Evolutionary conservation across 169 alveolate species (phyloP).

Genomic region (Eimeria brunetti): DNA sequence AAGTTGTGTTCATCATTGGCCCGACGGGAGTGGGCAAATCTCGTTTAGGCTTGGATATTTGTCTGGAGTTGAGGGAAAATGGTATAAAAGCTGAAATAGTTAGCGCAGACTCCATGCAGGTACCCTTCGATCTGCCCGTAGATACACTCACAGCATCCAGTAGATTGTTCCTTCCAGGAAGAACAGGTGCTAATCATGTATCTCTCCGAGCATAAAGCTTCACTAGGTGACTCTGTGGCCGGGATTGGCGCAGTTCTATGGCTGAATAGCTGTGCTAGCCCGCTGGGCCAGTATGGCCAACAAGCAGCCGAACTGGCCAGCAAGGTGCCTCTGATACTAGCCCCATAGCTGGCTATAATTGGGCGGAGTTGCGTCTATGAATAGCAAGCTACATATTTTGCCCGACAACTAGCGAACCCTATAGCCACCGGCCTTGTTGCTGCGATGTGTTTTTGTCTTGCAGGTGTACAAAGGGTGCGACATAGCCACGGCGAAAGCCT

Average conservation of each 20-base stretch:
- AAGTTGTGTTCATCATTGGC: conserved; percentile 60
- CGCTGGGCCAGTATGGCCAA: neutral
- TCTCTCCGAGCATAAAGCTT: too few species aligned
- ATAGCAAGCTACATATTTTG: neutral
- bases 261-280: neutral
- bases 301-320: neutral
- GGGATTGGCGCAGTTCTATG: neutral
- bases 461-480: conserved; percentile 78
- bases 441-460: neutral
- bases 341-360: neutral
- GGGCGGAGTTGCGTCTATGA: neutral
- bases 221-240: neutral
- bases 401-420: neutral
- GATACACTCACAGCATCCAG: neutral
- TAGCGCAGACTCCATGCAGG: conserved; percentile 80
- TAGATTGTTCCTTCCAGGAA: neutral
- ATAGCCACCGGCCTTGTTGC: neutral
- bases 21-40: conserved; percentile 81
- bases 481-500: conserved; percentile 73
- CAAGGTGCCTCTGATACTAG: neutral
- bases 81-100: conserved; percentile 70
- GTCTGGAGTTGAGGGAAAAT: neutral
- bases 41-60: conserved; percentile 30
- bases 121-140: neutral
- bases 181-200: neutral